Conservation (phyloP, 2,329 filamentous ascomycete species). For the Sarocladium strictum region DNA sequence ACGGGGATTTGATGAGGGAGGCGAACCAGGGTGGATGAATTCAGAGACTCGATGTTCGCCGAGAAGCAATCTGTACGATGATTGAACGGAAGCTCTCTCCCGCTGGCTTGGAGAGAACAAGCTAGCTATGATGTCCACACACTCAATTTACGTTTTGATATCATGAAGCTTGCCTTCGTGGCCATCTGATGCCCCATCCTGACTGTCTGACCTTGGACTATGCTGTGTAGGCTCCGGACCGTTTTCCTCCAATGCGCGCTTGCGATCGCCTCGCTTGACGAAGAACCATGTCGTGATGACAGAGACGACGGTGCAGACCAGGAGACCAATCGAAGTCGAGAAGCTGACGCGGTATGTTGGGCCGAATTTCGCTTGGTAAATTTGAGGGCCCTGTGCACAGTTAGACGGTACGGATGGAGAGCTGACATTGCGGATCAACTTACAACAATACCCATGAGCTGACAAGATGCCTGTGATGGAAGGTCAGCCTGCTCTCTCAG, state of each 20-base stretch:
- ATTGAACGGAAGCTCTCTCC: neutral
- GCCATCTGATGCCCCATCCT: neutral
- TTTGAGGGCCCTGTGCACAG: slow-evolving; percentile 22
- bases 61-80: neutral
- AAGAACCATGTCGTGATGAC: neutral
- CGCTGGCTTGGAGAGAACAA: neutral
- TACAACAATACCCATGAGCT: slow-evolving; percentile 30
- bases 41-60: neutral
- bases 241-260: neutral
- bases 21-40: neutral
- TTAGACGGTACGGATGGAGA: neutral
- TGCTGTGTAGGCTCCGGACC: neutral
- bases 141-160: neutral
- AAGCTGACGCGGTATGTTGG: slow-evolving; percentile 26
- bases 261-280: neutral
- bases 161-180: neutral
- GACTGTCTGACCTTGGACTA: neutral
- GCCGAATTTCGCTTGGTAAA: slow-evolving; percentile 32
- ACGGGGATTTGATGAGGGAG: neutral
- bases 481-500: neutral
- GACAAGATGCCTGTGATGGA: slow-evolving; percentile 10
- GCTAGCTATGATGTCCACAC: neutral
- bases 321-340: neutral
- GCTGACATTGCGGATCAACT: neutral
- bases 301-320: neutral